Percentiles rank a stretch among this genome's conserved stretches.
Conservation (phyloP, 805 yeast genomes). For the Scheffersomyces amazonensis region DNA sequence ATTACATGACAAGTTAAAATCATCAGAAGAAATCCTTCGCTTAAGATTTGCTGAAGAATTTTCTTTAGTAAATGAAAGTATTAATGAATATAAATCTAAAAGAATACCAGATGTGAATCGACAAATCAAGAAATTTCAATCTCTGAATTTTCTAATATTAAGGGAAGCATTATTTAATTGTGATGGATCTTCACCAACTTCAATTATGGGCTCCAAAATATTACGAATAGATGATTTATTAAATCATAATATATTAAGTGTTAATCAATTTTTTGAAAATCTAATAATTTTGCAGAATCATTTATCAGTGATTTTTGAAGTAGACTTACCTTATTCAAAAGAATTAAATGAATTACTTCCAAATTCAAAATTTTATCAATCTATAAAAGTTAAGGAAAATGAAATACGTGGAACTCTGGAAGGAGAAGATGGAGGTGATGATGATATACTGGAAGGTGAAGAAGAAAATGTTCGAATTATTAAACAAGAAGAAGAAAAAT, state of each 20-base stretch:
- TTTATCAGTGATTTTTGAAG: conserved; percentile 16
- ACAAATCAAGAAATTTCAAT: conserved; percentile 24
- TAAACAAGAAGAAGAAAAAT: conserved; percentile 6
- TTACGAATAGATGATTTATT: conserved; percentile 24
- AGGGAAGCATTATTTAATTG: conserved; percentile 20
- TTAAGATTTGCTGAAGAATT: background rate
- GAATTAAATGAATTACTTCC: conserved; percentile 21
- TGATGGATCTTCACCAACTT: conserved; percentile 1
- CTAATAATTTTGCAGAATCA: conserved; percentile 20
- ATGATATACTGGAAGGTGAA: no score
- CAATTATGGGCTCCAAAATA: conserved; percentile 22
- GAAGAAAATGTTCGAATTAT: background rate
- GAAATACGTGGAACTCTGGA: conserved; percentile 19
- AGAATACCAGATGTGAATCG: conserved; percentile 14
- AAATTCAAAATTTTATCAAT: conserved; percentile 18
- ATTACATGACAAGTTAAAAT: background rate
- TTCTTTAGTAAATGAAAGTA: conserved; percentile 4
- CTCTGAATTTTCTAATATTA: conserved; percentile 19
- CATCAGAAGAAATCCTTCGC: background rate
- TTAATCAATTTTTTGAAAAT: conserved; percentile 27
- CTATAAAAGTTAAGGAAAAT: conserved; percentile 32
- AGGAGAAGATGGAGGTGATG: background rate
- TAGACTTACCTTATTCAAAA: conserved; percentile 21
- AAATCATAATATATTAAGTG: conserved; percentile 23
- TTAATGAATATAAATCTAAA: conserved; percentile 8